A percentile compares a stretch with the other conserved stretches of the same genome.
These are phyloP conservation scores for Fusarium palustre DNA, from an alignment of 2,329 filamentous ascomycete species.

Conservation along the genomic window DNA sequence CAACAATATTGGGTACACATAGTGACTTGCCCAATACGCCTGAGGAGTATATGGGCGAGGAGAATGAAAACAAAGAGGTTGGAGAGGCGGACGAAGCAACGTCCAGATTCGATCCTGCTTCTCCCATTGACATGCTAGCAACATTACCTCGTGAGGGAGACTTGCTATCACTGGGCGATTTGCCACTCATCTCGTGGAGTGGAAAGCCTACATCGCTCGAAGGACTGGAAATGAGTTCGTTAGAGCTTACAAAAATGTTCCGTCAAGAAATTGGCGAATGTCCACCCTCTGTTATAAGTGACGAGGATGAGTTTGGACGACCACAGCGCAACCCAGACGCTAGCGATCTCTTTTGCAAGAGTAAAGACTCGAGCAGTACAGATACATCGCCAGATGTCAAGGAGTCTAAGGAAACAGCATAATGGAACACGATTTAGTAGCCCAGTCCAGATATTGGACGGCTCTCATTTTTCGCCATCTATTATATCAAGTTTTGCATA, in stretches of 20 bases:
- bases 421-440: conserved; percentile 7
- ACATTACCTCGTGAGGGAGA: conserved; percentile 59
- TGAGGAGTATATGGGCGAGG: conserved; percentile 69
- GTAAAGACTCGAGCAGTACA: conserved; percentile 20
- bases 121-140: conserved; percentile 60
- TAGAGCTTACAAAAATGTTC: conserved; percentile 69
- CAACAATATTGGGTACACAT: conserved; percentile 77
- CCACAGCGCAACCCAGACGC: conserved; percentile 54
- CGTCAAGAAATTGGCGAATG: conserved; percentile 76
- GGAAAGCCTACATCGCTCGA: conserved; percentile 61
- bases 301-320: conserved; percentile 34
- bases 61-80: conserved; percentile 43
- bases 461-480: conserved; percentile 18
- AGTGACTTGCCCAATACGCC: conserved; percentile 78
- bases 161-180: conserved; percentile 57
- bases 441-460: conserved; percentile 4
- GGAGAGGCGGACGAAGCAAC: conserved; percentile 48
- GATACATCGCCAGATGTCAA: conserved; percentile 1
- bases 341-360: conserved; percentile 74
- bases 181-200: conserved; percentile 74
- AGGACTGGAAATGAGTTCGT: conserved; percentile 58
- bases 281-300: conserved; percentile 34
- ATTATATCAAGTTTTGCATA: conserved; percentile 20
- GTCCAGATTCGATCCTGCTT: conserved; percentile 56
- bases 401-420: conserved; percentile 40